phyloP scores from a whole-genome alignment of 305 asterid genomes.

The Solanum aculeatissimum region DNA sequence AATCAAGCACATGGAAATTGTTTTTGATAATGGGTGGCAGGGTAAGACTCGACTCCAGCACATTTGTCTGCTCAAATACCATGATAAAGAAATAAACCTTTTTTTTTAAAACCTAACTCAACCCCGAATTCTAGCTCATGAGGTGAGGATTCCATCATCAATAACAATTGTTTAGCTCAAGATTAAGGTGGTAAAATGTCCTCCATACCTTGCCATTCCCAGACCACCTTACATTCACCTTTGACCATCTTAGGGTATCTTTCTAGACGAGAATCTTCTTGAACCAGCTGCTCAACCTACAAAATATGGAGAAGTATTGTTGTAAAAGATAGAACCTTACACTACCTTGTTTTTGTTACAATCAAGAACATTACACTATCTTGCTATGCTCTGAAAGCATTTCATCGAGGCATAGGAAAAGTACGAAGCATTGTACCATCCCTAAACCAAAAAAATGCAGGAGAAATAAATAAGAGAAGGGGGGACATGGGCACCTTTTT shows the following conservation, averaged over 20 bases:
- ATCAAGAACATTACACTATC: not conserved
- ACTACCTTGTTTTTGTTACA: not conserved
- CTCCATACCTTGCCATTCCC: conserved; percentile 96
- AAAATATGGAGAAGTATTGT: not conserved
- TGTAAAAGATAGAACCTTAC: not conserved
- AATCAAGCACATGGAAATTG: too few species aligned
- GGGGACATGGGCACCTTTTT: conserved; percentile 37
- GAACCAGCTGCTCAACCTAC: conserved; percentile 82
- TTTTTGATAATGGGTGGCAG: not conserved
- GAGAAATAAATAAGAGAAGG: not conserved
- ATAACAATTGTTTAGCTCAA: not conserved
- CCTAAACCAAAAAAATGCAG: not conserved
- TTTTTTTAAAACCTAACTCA: not conserved
- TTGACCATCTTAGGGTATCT: conserved; percentile 75
- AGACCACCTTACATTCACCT: conserved; percentile 87
- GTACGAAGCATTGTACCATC: not conserved
- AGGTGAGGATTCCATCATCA: not conserved
- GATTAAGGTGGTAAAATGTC: not conserved
- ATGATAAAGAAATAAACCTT: not conserved
- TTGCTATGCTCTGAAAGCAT: not conserved
- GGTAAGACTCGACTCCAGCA: not conserved
- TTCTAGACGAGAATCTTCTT: conserved; percentile 83
- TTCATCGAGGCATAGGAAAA: not conserved
- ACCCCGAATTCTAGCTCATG: not conserved
- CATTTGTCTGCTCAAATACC: not conserved